Base-by-base conservation (phyloP, 371 early-diverging fungal genomes). In the Mucor ambiguus region DNA sequence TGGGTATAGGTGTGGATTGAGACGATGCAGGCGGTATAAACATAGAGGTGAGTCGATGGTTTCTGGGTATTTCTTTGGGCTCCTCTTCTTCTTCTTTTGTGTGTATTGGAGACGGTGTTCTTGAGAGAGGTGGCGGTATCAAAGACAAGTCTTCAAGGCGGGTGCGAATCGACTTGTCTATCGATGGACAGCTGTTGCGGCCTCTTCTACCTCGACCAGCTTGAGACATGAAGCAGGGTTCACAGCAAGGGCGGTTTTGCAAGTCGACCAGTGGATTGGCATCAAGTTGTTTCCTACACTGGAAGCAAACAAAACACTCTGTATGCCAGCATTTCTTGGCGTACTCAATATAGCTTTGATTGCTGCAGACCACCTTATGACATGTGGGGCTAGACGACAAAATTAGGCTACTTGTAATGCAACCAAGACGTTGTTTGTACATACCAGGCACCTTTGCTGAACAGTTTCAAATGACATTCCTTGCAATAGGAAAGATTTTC, bases 211-310 rank as follows among this genome's bases (percentile, higher is more conserved):
- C 52, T 37, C 29, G 61, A 22, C 62, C 59, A 33, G 43, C 63
- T 61, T 87, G 83, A 7, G 75, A 72, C 78, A 82, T 79, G 56
- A 91, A 75, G 61, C 91, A 91, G 11, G 77, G 71, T 58, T 89
- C 90, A 67, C 91, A 91, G 29, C 86, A 87, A 11, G 91, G 91
- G 26, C 78, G 70, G 9, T 85, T 83, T 7, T 76, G 65, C 10
- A 85, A 58, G 63, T 88, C 90, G 1, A 90, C 88, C 67, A 90
- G 69, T 9, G 91, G 90, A 8, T 66, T 63, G 16, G 78, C 61
- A n/a, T 67, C 60, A 61, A 82, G 28, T 30, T 60, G 57, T 20
- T 66, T 46, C 64, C 58, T 48, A 60, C 84, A 83, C 20, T 55
- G 60, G 20, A 70, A 75, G 33, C 88, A 88, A 43, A 66, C 68